Conservation (phyloP, 2,329 filamentous ascomycete genomes). For the Aspergillus sp. region DNA sequence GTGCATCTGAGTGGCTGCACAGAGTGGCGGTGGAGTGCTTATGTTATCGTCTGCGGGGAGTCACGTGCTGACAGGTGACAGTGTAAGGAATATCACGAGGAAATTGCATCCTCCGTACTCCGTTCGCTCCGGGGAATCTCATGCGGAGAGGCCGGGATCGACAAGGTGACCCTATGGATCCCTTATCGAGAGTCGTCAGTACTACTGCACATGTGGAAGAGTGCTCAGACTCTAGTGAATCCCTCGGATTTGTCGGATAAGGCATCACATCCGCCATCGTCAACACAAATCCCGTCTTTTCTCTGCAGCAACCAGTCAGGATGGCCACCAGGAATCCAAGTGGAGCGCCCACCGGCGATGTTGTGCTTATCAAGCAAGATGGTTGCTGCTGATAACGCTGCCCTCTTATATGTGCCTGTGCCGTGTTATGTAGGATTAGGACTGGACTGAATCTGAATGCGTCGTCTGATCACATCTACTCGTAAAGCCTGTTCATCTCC, state of each 20-base stretch:
- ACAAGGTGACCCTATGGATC: no score
- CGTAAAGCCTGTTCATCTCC: not conserved
- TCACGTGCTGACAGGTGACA: not conserved
- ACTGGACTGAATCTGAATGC: not conserved
- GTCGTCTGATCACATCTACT: not conserved
- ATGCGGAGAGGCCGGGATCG: no score
- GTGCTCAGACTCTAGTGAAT: not conserved
- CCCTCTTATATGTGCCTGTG: not conserved
- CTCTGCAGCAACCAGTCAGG: not conserved
- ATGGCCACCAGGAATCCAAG: not conserved
- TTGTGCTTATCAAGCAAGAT: conserved; percentile 11
- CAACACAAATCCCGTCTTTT: not conserved
- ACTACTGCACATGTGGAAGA: no score
- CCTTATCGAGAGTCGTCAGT: no score
- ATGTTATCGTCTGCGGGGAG: conserved; percentile 3
- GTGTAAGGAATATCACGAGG: no score
- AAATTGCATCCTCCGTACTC: no score
- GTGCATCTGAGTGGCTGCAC: not conserved
- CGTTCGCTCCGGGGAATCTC: no score
- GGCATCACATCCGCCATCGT: not conserved
- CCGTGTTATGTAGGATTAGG: not conserved
- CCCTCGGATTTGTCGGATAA: conserved; percentile 10
- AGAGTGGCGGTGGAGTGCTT: not conserved
- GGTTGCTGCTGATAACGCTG: not conserved
- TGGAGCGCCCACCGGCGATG: conserved; percentile 2